A percentile compares a stretch with the other conserved stretches of the same genome.
phyloP scores from a whole-genome alignment of 352 stramenopile genomes.

The Thraustochytrium striatum region DNA sequence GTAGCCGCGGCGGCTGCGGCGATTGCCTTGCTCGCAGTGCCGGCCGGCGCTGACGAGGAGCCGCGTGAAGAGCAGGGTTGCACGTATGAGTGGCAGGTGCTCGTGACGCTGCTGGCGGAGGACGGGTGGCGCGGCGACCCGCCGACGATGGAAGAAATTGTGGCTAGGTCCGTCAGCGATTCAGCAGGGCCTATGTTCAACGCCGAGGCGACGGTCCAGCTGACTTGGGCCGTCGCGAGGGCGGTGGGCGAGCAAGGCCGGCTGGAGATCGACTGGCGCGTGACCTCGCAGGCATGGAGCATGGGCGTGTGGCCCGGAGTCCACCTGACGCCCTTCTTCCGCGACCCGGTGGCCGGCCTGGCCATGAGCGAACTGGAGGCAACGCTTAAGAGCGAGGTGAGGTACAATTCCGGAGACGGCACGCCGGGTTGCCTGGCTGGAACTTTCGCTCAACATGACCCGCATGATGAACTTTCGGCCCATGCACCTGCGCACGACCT shows the following conservation, averaged over 20 bases:
- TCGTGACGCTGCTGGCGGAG: neutral
- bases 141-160: neutral
- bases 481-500: neutral
- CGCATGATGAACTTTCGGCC: neutral
- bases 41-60: neutral
- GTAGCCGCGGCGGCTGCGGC: neutral
- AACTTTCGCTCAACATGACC: neutral
- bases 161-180: constrained; percentile 1
- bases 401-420: neutral
- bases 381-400: neutral
- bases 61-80: neutral
- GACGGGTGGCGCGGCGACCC: neutral
- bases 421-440: neutral
- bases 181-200: neutral
- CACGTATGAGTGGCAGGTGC: neutral
- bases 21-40: too few species aligned
- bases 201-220: neutral
- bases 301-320: constrained; percentile 3
- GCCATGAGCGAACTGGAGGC: neutral
- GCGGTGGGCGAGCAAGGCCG: neutral
- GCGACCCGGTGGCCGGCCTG: neutral
- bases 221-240: neutral
- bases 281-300: constrained; percentile 1
- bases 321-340: neutral
- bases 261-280: neutral